These are phyloP conservation scores for Picea abies DNA, from an alignment of 83 land plant species.

Conservation along the genomic window DNA sequence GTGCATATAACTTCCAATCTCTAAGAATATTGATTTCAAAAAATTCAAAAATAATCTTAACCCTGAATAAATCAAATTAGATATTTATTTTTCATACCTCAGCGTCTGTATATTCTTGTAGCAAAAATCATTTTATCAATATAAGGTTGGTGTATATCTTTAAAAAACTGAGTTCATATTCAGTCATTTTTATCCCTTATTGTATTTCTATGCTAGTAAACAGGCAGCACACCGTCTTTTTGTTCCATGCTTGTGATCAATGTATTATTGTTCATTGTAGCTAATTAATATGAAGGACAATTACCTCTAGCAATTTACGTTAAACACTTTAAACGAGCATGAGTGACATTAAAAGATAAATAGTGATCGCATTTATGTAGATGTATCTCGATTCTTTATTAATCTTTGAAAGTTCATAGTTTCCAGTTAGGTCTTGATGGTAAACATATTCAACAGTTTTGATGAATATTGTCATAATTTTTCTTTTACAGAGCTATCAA, in stretches of 20 bases:
- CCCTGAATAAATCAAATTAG: background rate
- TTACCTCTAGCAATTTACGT: background rate
- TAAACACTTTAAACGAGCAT: background rate
- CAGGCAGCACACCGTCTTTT: background rate
- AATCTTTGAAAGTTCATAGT: too few relatives aligned
- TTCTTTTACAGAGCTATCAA: constrained; percentile 62
- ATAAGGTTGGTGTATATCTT: background rate
- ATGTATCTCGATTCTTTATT: background rate
- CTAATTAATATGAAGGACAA: background rate
- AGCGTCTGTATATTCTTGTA: too few relatives aligned
- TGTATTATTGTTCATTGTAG: background rate
- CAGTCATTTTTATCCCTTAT: background rate
- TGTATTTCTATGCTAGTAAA: background rate
- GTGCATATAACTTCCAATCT: background rate
- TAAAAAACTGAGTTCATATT: background rate
- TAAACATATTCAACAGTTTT: background rate
- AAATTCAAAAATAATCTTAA: background rate
- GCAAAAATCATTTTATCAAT: too few relatives aligned
- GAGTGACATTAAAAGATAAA: background rate
- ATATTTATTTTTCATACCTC: background rate
- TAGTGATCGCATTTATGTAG: background rate
- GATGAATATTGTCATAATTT: background rate
- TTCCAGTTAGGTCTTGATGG: too few relatives aligned
- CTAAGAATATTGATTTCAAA: background rate
- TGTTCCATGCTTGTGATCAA: background rate